These are phyloP conservation scores for Ceratobasidium papillatum DNA, from an alignment of 1,284 basidiomycete genomes.

Conservation along the genomic window DNA sequence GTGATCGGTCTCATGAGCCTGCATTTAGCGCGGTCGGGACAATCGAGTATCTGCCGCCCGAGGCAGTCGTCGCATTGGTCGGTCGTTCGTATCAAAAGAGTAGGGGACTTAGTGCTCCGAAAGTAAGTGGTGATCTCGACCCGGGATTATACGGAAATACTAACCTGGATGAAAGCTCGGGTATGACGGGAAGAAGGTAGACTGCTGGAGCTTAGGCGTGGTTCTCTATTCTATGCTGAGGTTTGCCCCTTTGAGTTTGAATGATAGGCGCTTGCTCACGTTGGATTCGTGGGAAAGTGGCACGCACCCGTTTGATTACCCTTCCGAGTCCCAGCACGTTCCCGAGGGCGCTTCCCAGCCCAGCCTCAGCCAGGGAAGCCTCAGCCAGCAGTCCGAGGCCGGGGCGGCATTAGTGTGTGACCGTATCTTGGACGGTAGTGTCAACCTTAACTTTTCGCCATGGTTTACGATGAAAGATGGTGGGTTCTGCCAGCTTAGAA, in stretches of 20 bases:
- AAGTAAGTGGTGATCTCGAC: background rate
- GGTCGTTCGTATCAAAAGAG: slow-evolving; percentile 49
- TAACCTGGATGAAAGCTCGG: slow-evolving; percentile 56
- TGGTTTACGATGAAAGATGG: slow-evolving; percentile 70
- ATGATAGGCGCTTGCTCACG: background rate
- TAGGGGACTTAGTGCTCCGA: background rate
- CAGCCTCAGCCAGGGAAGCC: background rate
- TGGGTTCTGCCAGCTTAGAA: slow-evolving; percentile 51
- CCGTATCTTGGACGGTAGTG: slow-evolving; percentile 68
- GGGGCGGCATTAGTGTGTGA: slow-evolving; percentile 47
- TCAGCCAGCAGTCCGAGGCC: slow-evolving; percentile 28
- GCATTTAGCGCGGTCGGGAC: slow-evolving; percentile 74
- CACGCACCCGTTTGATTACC: slow-evolving; percentile 76
- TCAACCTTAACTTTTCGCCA: slow-evolving; percentile 62
- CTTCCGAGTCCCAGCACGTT: slow-evolving; percentile 42
- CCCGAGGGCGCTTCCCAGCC: slow-evolving; percentile 8
- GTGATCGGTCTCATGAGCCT: slow-evolving; percentile 78
- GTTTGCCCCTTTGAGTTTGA: slow-evolving; percentile 43
- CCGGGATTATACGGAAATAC: background rate
- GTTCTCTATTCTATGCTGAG: slow-evolving; percentile 81
- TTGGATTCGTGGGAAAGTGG: slow-evolving; percentile 58
- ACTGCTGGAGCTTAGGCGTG: slow-evolving; percentile 85
- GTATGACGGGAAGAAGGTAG: slow-evolving; percentile 80
- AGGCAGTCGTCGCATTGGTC: slow-evolving; percentile 78
- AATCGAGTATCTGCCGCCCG: slow-evolving; percentile 84